Conservation (phyloP, 2,329 filamentous ascomycete genomes). For the Sarocladium kiliense region DNA sequence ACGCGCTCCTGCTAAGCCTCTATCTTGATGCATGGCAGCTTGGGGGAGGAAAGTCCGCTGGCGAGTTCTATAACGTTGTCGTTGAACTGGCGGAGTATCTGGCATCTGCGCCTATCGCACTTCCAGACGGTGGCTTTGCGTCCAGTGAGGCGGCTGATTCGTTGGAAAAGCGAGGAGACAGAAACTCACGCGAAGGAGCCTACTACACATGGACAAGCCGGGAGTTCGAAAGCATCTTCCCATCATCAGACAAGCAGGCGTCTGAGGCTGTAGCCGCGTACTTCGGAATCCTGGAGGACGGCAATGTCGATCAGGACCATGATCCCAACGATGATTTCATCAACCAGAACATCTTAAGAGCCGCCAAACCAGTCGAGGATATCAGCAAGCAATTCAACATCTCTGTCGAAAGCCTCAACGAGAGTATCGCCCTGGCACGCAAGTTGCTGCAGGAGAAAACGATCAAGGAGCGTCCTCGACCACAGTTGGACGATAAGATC, state of each 20-base stretch:
- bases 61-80: constrained; percentile 72
- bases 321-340: constrained; percentile 93
- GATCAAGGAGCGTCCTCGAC: constrained; percentile 68
- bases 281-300: constrained; percentile 78
- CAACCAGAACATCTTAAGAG: constrained; percentile 81
- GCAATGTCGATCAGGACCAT: constrained; percentile 76
- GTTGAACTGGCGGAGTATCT: constrained; percentile 86
- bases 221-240: constrained; percentile 73
- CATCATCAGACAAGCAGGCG: constrained; percentile 44
- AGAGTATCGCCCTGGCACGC: constrained; percentile 62
- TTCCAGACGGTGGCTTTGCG: constrained; percentile 69
- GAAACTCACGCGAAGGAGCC: constrained; percentile 81
- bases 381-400: constrained; percentile 73
- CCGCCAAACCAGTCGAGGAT: constrained; percentile 61
- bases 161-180: constrained; percentile 64
- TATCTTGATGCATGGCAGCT: constrained; percentile 83
- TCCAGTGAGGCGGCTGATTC: constrained; percentile 92
- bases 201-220: constrained; percentile 92
- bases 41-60: constrained; percentile 42
- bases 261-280: constrained; percentile 73
- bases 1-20: constrained; percentile 75
- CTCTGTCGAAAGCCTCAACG: constrained; percentile 61
- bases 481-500: constrained; percentile 82
- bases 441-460: constrained; percentile 66
- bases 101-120: constrained; percentile 62